Percentiles rank a stretch among this genome's conserved stretches.
Evolutionary conservation across 257 asterid genomes (phyloP).

Genomic region (Henckelia pumila): DNA sequence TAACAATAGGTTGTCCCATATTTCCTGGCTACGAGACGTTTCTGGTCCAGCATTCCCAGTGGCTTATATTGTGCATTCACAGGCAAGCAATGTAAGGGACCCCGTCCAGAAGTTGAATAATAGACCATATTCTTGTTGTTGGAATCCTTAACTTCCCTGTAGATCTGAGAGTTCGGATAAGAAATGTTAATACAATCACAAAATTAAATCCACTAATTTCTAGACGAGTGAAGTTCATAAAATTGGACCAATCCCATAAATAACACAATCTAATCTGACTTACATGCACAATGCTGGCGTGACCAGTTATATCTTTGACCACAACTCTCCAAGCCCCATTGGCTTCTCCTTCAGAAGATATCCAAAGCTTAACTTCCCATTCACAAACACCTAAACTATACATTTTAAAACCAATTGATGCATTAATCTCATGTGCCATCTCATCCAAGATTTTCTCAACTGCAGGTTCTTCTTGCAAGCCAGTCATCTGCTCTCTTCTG

Average conservation of each 20-base stretch:
- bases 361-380: slow-evolving; percentile 96
- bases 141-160: slow-evolving; percentile 80
- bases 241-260: background rate
- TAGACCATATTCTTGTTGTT: slow-evolving; percentile 51
- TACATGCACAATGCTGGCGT: slow-evolving; percentile 89
- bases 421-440: slow-evolving; percentile 65
- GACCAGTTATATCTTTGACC: slow-evolving; percentile 86
- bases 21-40: slow-evolving; percentile 86
- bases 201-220: background rate
- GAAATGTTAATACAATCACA: slow-evolving; percentile 18
- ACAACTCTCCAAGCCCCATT: slow-evolving; percentile 97
- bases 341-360: slow-evolving; percentile 87
- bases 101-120: slow-evolving; percentile 54
- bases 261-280: slow-evolving; percentile 28
- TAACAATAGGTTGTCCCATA: slow-evolving; percentile 65
- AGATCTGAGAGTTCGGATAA: slow-evolving; percentile 52
- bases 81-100: slow-evolving; percentile 78
- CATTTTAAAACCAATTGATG: slow-evolving; percentile 83
- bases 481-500: slow-evolving; percentile 56
- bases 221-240: background rate
- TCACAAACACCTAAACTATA: slow-evolving; percentile 88
- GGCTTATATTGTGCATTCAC: slow-evolving; percentile 74
- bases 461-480: slow-evolving; percentile 58
- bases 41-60: slow-evolving; percentile 76
- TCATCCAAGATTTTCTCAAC: slow-evolving; percentile 69